Base-by-base conservation (phyloP, 148 eudicot species). In the Gaultheria prostrata region DNA sequence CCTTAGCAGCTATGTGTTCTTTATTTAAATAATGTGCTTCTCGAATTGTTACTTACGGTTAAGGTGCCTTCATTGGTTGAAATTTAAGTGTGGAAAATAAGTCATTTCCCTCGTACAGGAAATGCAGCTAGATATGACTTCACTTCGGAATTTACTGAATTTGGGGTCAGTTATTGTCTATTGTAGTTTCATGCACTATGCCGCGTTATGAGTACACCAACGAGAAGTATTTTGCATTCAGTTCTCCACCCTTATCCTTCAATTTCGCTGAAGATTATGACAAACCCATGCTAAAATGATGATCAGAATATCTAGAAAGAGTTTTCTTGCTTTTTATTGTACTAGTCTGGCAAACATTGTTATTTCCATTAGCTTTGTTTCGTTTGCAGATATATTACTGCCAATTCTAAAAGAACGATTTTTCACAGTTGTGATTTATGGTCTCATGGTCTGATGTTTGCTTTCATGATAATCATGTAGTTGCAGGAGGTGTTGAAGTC, bases 51-150 rank as follows among this genome's bases (percentile, higher is more conserved):
- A 20, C 6, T 73, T 21, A 73, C 20, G 77, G 77, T 73, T 21
- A 73, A 43, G 77, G 77, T 73, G n/a, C 49, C n/a, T 73, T 73
- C 24, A 20, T 35, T 73, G 77, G 77, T 35, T 73, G 48, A 73
- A 73, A 35, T 73, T 15, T 39, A 73, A 35, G 49, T 73, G 77
- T 50, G 33, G 28, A 59, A 70, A 70, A 32, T 39, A 50, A 50
- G 28, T 24, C 51, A n/a, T 76, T 46, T 45, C 21, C 50, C 51
- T 48, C 14, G 0, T 21, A 18, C 51, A 1, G 32, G 18, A 20
- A 76, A 76, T 76, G 79, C 8, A 70, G 74, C 39, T 32, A 70
- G 74, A 70, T 7, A 70, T 28, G 45, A 15, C 2, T 76, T 76
- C 30, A 10, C 24, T 39, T 75, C 2, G 28, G 63, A n/a, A 8